These are phyloP conservation scores for Amesomyces nigricolor DNA, from an alignment of 2,329 filamentous ascomycete species.

Conservation along the genomic window DNA sequence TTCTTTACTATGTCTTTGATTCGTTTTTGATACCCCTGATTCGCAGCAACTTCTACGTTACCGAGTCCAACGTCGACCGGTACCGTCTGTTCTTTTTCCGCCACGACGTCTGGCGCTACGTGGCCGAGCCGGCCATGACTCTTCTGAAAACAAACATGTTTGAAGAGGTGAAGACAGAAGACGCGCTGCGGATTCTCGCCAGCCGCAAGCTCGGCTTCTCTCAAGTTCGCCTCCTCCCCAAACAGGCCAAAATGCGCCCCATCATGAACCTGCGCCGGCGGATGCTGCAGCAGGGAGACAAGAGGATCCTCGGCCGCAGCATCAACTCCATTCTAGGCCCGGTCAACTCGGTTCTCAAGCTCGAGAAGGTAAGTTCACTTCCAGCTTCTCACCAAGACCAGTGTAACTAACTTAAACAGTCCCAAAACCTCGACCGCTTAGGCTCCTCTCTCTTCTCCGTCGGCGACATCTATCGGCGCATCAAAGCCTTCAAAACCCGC, in stretches of 20 bases:
- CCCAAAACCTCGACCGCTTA: constrained; percentile 52
- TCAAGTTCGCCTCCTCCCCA: constrained; percentile 76
- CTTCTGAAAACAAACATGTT: constrained; percentile 68
- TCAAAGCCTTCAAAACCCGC: constrained; percentile 61
- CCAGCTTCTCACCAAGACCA: background rate
- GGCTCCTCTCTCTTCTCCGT: constrained; percentile 78
- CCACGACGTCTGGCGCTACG: constrained; percentile 79
- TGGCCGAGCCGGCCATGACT: constrained; percentile 68
- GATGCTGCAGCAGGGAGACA: constrained; percentile 45
- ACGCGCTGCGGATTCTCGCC: constrained; percentile 53
- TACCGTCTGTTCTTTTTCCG: constrained; percentile 89
- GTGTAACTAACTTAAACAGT: constrained; percentile 29
- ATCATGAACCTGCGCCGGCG: constrained; percentile 81
- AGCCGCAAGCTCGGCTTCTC: constrained; percentile 67
- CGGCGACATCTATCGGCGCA: constrained; percentile 67
- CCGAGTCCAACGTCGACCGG: constrained; percentile 75
- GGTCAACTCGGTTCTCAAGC: constrained; percentile 68
- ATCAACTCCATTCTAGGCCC: constrained; percentile 63
- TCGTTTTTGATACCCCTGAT: constrained; percentile 84
- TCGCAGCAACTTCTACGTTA: constrained; percentile 86
- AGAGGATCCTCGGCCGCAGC: constrained; percentile 52
- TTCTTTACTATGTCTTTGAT: constrained; percentile 90
- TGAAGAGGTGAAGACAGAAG: constrained; percentile 61
- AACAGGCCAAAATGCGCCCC: constrained; percentile 67
- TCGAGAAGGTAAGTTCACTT: constrained; percentile 58